phyloP scores from a whole-genome alignment of 73 alveolate species.

The Uronychia binucleata region DNA sequence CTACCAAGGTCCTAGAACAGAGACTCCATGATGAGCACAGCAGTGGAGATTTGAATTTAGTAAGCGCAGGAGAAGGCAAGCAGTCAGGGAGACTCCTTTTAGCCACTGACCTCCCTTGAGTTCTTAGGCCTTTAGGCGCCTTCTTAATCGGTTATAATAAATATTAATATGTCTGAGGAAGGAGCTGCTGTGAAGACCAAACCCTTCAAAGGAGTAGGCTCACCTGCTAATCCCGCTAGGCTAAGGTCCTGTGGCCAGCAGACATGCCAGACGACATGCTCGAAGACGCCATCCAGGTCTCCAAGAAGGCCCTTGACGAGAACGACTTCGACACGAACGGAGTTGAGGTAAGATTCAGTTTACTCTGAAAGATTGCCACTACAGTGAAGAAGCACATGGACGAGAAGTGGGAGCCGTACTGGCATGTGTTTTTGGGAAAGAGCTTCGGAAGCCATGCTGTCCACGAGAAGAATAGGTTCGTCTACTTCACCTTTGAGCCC shows the following conservation, averaged over 20 bases:
- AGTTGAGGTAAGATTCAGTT: slow-evolving; percentile 47
- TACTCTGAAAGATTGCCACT: slow-evolving; percentile 70
- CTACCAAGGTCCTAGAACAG: no score
- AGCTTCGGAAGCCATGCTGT: slow-evolving; percentile 96
- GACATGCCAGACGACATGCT: slow-evolving; percentile 94
- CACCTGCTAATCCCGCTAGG: no score
- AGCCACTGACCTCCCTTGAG: no score
- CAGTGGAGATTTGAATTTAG: no score
- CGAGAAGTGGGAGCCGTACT: slow-evolving; percentile 97
- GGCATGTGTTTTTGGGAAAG: slow-evolving; percentile 99
- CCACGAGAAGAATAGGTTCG: slow-evolving; percentile 95
- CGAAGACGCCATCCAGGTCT: slow-evolving; percentile 80
- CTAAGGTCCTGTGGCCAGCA: slow-evolving; percentile 92
- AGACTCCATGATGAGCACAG: no score
- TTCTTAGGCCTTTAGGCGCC: no score
- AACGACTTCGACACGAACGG: slow-evolving; percentile 64
- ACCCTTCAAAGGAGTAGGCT: slow-evolving; percentile 73
- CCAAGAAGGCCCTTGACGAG: slow-evolving; percentile 56
- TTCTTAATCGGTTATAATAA: no score
- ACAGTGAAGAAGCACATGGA: slow-evolving; percentile 86
- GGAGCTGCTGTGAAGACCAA: slow-evolving; percentile 20
- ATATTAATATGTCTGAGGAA: slow-evolving; percentile 24
- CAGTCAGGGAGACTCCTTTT: no score
- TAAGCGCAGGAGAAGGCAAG: no score
- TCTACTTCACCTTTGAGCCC: slow-evolving; percentile 89